Evolutionary conservation across 176 grass and related monocot genomes (phyloP), one percentile per base, ranked within the genome.

Genomic region (Oryza punctata): DNA sequence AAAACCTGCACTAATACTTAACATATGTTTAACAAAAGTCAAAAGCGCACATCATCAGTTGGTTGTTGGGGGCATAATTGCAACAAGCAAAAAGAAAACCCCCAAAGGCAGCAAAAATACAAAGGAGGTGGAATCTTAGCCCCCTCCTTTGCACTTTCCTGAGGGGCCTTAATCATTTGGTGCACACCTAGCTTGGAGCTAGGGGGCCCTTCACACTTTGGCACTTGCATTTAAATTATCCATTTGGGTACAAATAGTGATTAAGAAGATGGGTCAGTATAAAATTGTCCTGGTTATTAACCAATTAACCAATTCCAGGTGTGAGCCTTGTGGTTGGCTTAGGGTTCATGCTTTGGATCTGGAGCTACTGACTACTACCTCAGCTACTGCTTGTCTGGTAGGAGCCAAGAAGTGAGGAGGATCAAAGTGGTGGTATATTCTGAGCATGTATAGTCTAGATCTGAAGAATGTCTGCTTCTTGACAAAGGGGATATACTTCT

Each of bases 121-220:
- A 79, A 80, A 80, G 63, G 47, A 75, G 81, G 80, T 75, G 87
- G 70, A 89, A 89, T 89, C 87, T 89, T 84, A 63, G 37, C 3
- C 64, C 57, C 38, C 7, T 72, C 26, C 70, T 67, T 50, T 69
- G 81, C 87, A 27, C 76, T 88, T 75, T 89, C 46, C 19, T 69
- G 47, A 45, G 69, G 50, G 81, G 0, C 50, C 68, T 46, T 74
- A 49, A 80, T 80, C 76, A 75, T 84, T 80, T 28, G 76, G 76
- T 69, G 87, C 70, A 80, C 76, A 38, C 41, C 43, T 24, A 47
- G 73, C 7, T 41, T 41, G 40, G 40, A 41, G 40, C 40, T 41
- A 67, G 60, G 32, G 32, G 7, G 8, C 32, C 85, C 45, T 68
- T 60, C 45, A 7, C 8, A 63, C 49, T 70, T 64, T 57, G 37